Evolutionary conservation across 2,329 filamentous ascomycete species (phyloP).

Genomic region (Grosmannia clavigera): DNA sequence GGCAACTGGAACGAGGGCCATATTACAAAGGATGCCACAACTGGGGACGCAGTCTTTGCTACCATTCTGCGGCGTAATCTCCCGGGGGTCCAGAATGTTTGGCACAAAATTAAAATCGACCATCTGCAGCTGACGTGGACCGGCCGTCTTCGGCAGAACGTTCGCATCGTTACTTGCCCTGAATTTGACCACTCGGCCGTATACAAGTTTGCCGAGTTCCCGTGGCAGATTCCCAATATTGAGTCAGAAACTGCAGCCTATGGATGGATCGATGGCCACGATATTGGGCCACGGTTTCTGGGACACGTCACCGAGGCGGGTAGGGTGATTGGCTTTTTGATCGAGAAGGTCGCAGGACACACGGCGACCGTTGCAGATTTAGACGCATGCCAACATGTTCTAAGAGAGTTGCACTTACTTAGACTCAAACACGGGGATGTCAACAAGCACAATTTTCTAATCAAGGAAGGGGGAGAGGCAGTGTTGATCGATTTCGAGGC

Average conservation of each 20-base stretch:
- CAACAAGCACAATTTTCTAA: slow-evolving; percentile 25
- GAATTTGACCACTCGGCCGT: slow-evolving; percentile 4
- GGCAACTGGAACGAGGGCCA: slow-evolving; percentile 26
- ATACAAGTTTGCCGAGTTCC: slow-evolving; percentile 15
- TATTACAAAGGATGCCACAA: slow-evolving; percentile 16
- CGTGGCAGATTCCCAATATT: slow-evolving; percentile 12
- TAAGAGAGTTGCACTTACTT: slow-evolving; percentile 22
- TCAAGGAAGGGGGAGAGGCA: slow-evolving; percentile 11
- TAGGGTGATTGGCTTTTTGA: slow-evolving; percentile 20
- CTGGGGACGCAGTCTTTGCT: slow-evolving; percentile 17
- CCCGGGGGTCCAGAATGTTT: slow-evolving; percentile 19
- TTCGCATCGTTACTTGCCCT: slow-evolving; percentile 12
- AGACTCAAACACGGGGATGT: slow-evolving; percentile 24
- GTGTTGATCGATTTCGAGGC: not conserved
- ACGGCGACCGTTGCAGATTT: slow-evolving; percentile 18
- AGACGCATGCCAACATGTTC: slow-evolving; percentile 13
- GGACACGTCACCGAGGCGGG: slow-evolving; percentile 20
- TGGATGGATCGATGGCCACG: slow-evolving; percentile 13
- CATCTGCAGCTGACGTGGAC: slow-evolving; percentile 19
- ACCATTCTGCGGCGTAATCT: slow-evolving; percentile 15
- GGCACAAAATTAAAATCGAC: slow-evolving; percentile 22
- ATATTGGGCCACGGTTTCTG: slow-evolving; percentile 14
- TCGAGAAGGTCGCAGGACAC: slow-evolving; percentile 16
- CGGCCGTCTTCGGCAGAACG: slow-evolving; percentile 16
- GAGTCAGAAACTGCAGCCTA: slow-evolving; percentile 16